Conservation (phyloP, 345 rosid species). For the Murraya koenigii region DNA sequence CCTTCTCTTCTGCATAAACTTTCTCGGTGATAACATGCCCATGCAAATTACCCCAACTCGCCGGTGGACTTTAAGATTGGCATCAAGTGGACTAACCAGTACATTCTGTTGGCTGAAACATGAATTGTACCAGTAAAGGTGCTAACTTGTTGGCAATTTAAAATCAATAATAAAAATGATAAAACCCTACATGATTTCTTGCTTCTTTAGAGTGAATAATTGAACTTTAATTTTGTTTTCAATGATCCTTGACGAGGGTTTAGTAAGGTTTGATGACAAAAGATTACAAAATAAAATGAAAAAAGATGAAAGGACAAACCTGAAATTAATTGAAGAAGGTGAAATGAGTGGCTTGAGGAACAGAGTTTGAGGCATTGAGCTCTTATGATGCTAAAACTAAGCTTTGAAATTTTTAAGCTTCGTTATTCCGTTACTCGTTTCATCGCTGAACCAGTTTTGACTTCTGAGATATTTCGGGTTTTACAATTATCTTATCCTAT, state of each 20-base stretch:
- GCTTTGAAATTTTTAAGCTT: not conserved
- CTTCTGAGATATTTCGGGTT: not conserved
- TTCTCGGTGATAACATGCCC: slow-evolving; percentile 87
- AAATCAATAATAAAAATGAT: not conserved
- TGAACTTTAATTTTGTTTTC: not conserved
- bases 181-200: not conserved
- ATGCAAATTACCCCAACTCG: slow-evolving; percentile 55
- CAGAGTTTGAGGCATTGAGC: slow-evolving; percentile 33
- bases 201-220: not conserved
- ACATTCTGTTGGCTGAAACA: slow-evolving; percentile 32
- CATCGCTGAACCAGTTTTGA: not conserved
- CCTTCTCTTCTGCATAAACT: slow-evolving; percentile 67
- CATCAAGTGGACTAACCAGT: slow-evolving; percentile 9
- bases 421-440: not conserved
- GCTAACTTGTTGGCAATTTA: not conserved
- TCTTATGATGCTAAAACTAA: not conserved
- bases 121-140: not conserved
- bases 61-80: slow-evolving; percentile 6
- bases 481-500: slow-evolving; percentile 1
- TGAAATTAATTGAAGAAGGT: slow-evolving; percentile 23
- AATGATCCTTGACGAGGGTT: not conserved
- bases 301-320: slow-evolving; percentile 20
- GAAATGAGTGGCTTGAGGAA: slow-evolving; percentile 36
- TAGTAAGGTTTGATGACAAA: not conserved
- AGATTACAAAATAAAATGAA: not conserved